phyloP scores from a whole-genome alignment of 2,329 filamentous ascomycete genomes.

The Metarhizium album region DNA sequence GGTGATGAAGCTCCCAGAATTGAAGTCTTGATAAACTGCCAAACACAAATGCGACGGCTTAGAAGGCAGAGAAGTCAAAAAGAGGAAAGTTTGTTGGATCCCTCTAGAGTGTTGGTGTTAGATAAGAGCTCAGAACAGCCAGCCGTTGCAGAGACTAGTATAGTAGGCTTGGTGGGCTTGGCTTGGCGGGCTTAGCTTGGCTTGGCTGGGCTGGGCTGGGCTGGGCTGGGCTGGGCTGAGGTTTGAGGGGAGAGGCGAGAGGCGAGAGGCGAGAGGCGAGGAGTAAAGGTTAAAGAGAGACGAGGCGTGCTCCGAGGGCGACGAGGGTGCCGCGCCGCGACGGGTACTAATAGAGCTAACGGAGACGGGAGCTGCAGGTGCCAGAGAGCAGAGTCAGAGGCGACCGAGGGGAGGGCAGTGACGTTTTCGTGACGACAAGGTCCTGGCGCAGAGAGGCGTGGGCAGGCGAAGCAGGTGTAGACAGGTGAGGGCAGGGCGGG shows the following conservation, averaged over 20 bases:
- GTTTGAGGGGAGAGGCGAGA: too few species aligned
- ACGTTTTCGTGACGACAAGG: conserved; percentile 7
- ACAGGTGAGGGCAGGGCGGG: background rate
- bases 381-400: background rate
- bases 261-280: background rate
- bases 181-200: too few species aligned
- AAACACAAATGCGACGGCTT: background rate
- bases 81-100: background rate
- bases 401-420: background rate
- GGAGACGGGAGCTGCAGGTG: background rate
- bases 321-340: background rate
- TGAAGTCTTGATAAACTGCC: background rate
- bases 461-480: background rate
- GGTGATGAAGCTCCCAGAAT: background rate
- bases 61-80: background rate
- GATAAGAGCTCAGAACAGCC: background rate
- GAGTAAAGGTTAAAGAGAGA: background rate
- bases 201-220: too few species aligned
- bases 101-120: background rate
- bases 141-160: conserved; percentile 1
- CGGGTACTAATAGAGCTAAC: too few species aligned
- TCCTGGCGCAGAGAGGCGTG: background rate
- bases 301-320: background rate
- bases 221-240: too few species aligned
- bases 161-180: background rate